Evolutionary conservation across 2,329 filamentous ascomycete genomes (phyloP).

Genomic region (Curvularia lunata): DNA sequence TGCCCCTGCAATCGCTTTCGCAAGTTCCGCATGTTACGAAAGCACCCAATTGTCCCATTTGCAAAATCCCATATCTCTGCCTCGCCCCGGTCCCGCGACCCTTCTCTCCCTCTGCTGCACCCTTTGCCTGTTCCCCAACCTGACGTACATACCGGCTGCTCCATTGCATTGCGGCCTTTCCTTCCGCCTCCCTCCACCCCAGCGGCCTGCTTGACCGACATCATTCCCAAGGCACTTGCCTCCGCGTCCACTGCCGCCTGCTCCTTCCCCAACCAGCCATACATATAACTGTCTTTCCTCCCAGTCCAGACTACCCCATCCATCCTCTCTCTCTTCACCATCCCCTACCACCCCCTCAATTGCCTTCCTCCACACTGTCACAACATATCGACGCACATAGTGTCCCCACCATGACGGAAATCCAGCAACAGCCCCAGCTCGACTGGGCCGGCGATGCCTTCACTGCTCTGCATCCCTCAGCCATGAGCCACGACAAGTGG

Average conservation of each 20-base stretch:
- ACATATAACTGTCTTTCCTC: neutral
- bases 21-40: constrained; percentile 14
- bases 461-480: constrained; percentile 30
- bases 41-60: constrained; percentile 13
- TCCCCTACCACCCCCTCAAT: neutral
- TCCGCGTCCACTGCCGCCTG: neutral
- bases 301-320: neutral
- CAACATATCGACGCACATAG: neutral
- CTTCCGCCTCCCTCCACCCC: neutral
- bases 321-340: neutral
- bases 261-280: neutral
- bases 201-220: neutral
- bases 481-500: constrained; percentile 33
- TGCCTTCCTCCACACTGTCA: neutral
- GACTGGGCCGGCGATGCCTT: constrained; percentile 42
- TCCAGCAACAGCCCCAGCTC: constrained; percentile 25
- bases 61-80: constrained; percentile 12
- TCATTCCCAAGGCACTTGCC: neutral
- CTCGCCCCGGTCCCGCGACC: neutral
- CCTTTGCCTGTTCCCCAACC: neutral
- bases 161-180: neutral
- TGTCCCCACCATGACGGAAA: constrained; percentile 25
- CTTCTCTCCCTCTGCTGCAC: constrained; percentile 3
- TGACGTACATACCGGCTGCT: neutral
- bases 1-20: constrained; percentile 16